A percentile compares a stretch with the other conserved stretches of the same genome.
Evolutionary conservation across 306 rosid species (phyloP).

Genomic region (Ormosia emarginata): DNA sequence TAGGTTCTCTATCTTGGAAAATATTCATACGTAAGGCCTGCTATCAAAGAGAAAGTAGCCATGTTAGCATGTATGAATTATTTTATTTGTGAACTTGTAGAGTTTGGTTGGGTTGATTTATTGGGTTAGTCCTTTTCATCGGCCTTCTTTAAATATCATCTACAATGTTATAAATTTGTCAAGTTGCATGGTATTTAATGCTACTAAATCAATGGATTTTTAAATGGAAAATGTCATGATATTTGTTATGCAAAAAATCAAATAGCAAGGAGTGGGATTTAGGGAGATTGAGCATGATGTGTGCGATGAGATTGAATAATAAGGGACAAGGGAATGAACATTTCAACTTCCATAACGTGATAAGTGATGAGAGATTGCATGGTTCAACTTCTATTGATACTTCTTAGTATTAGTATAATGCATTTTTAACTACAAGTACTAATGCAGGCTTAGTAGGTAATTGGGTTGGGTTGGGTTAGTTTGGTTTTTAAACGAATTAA

Average conservation of each 20-base stretch:
- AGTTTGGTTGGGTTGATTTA: neutral
- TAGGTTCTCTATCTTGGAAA: neutral
- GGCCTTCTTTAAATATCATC: neutral
- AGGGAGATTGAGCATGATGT: slow-evolving; percentile 3
- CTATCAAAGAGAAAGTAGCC: neutral
- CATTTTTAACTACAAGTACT: neutral
- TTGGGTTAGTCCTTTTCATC: neutral
- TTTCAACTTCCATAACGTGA: neutral
- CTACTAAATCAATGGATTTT: neutral
- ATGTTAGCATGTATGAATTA: too few relatives aligned
- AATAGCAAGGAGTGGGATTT: neutral
- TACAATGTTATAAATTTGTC: neutral
- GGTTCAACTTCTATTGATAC: neutral
- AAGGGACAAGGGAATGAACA: neutral
- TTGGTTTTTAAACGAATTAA: neutral
- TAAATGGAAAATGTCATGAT: neutral
- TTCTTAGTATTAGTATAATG: neutral
- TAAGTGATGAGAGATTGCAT: neutral
- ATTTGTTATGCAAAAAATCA: neutral
- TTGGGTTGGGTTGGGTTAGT: neutral
- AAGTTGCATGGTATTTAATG: neutral
- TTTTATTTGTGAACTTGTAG: too few relatives aligned
- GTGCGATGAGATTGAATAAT: neutral
- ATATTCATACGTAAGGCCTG: neutral
- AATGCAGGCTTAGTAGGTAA: neutral